Conservation (phyloP, 169 alveolate genomes). For the Cryptosporidium muris region DNA sequence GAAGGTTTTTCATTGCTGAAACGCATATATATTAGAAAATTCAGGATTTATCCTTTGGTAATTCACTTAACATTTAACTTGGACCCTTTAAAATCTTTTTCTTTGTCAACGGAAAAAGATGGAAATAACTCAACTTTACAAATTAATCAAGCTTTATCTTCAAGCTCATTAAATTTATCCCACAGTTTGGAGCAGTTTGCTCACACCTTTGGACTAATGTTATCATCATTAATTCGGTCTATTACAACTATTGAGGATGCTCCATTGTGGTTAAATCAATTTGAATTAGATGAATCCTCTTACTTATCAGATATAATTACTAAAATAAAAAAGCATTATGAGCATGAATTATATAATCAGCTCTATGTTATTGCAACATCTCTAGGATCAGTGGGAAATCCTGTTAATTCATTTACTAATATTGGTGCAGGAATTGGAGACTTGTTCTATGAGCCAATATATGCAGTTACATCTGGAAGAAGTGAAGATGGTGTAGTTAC, state of each 20-base stretch:
- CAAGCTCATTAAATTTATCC: conserved; percentile 1
- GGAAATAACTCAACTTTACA: not conserved
- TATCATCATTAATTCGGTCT: conserved; percentile 54
- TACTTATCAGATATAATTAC: conserved; percentile 21
- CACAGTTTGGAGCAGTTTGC: conserved; percentile 56
- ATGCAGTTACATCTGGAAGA: conserved; percentile 66
- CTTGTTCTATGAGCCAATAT: conserved; percentile 63
- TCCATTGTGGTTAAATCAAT: conserved; percentile 67
- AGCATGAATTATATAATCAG: conserved; percentile 53
- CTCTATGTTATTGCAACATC: conserved; percentile 66
- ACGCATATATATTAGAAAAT: conserved; percentile 6
- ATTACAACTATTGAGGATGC: conserved; percentile 69
- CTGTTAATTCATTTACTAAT: conserved; percentile 66
- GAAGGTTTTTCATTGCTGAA: conserved; percentile 32
- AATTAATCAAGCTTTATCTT: not conserved
- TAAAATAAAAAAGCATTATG: conserved; percentile 60
- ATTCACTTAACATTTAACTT: conserved; percentile 54
- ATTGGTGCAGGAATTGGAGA: conserved; percentile 71
- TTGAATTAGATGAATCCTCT: conserved; percentile 15
- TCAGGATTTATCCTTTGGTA: conserved; percentile 60
- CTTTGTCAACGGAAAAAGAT: not conserved
- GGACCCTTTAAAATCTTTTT: conserved; percentile 24
- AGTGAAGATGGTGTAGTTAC: conserved; percentile 71
- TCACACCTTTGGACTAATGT: conserved; percentile 40
- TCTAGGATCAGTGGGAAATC: conserved; percentile 67